These are phyloP conservation scores for Fusarium subglutinans DNA, from an alignment of 2,329 filamentous ascomycete species.

Conservation along the genomic window DNA sequence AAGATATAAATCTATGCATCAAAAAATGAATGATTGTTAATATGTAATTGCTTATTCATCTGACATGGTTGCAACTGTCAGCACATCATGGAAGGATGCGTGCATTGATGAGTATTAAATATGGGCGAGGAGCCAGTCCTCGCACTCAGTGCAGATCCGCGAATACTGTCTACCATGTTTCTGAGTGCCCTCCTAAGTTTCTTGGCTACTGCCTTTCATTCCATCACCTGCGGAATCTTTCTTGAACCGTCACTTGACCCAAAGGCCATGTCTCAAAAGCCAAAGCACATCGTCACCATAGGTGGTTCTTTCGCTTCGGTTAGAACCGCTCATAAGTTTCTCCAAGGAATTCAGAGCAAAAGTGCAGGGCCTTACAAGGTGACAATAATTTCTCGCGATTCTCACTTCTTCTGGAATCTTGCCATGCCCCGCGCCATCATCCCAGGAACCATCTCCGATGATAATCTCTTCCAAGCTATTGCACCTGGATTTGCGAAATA, in stretches of 20 bases:
- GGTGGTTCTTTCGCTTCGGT: not conserved
- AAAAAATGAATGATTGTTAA: accelerated
- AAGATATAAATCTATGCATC: not conserved
- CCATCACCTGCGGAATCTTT: not conserved
- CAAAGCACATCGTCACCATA: not conserved
- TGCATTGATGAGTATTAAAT: not conserved
- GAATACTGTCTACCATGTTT: not conserved
- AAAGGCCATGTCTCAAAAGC: not conserved
- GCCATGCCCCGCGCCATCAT: not conserved
- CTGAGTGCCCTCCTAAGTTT: not conserved
- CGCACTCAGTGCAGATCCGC: accelerated
- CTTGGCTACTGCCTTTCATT: not conserved
- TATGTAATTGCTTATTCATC: not conserved
- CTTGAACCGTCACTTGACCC: not conserved
- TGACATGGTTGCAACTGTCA: not conserved
- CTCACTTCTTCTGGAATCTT: not conserved
- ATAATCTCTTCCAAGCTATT: not conserved
- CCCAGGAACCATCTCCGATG: not conserved
- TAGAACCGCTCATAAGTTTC: not conserved
- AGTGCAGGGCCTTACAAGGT: not conserved
- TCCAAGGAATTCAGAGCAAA: not conserved
- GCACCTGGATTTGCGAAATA: not conserved
- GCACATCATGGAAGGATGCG: not conserved
- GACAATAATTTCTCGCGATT: not conserved
- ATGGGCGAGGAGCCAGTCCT: not conserved